Percentiles rank a stretch among this genome's conserved stretches.
These are phyloP conservation scores for Exophiala phaeomuriformis DNA, from an alignment of 2,329 filamentous ascomycete species.

Conservation along the genomic window DNA sequence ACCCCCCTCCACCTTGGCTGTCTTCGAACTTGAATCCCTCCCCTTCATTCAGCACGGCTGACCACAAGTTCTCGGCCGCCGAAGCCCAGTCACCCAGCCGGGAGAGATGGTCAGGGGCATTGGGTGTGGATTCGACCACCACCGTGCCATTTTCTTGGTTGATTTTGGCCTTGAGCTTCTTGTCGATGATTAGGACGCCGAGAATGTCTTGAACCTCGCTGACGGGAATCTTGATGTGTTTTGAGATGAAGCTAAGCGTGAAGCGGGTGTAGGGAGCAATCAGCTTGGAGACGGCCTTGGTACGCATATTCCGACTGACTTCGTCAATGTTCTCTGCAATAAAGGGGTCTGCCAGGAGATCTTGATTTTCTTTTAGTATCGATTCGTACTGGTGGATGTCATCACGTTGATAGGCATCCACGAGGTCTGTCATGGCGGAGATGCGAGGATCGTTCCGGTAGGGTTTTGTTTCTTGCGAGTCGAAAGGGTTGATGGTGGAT, in stretches of 20 bases:
- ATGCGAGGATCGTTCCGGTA: conserved; percentile 95
- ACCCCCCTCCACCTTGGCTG: conserved; percentile 25
- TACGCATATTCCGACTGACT: conserved; percentile 95
- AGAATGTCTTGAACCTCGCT: conserved; percentile 89
- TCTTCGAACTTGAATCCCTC: conserved; percentile 55
- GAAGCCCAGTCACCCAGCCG: conserved; percentile 66
- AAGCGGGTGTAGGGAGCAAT: conserved; percentile 94
- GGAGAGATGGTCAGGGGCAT: conserved; percentile 57
- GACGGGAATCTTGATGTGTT: conserved; percentile 76
- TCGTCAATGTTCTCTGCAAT: conserved; percentile 99
- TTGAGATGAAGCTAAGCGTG: conserved; percentile 78
- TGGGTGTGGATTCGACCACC: conserved; percentile 61
- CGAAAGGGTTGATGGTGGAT: conserved; percentile 96
- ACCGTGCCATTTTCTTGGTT: conserved; percentile 81
- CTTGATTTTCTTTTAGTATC: conserved; percentile 77
- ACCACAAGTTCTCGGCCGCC: conserved; percentile 63
- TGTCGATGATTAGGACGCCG: conserved; percentile 87
- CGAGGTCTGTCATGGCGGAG: conserved; percentile 91
- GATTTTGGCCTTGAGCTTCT: conserved; percentile 78
- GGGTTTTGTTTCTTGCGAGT: conserved; percentile 96
- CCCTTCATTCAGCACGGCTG: conserved; percentile 66
- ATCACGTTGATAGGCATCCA: conserved; percentile 92
- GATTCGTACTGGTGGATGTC: conserved; percentile 88
- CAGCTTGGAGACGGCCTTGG: conserved; percentile 85
- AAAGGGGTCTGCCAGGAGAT: conserved; percentile 84